Base-by-base conservation (phyloP, 2,329 filamentous ascomycete species). In the Furcasterigmium furcatum region DNA sequence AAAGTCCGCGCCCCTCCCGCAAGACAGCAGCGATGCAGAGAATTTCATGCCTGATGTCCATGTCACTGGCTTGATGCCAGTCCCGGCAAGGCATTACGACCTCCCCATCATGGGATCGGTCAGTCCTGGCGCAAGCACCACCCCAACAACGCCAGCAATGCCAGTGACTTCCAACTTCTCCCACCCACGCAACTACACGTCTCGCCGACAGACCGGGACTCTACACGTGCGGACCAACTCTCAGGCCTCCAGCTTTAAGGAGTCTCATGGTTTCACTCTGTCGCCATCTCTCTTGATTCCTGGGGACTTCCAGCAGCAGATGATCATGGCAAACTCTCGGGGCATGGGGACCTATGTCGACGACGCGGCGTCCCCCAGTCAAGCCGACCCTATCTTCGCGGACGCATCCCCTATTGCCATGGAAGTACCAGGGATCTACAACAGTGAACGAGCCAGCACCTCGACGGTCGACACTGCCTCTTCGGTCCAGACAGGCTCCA, bases 201-300 rank as follows among this genome's bases (percentile, higher is more conserved):
- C 45, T 18, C 51, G 48, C 38, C 44, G 48, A 50, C 58, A 58
- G 32, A 41, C 49, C 35, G 51, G 44, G 7, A 50, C 55, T 53
- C 51, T 61, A 49, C 66, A 71, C 45, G 58, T 60, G 32, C 68
- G 69, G 41, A 68, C 61, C 25, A 62, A 64, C 21, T 79, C 80
- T 4, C 68, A 71, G 13, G 68, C 71, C 1, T 76, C 73, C 3
- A 80, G 72, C 56, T 82, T 79, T 58, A 76, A 74, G 53, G 80
- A 84, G 58, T 74, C 73, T 0, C 76, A 82, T 46, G 77, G 76
- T 13, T 82, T 83, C 56, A 72, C 68, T 35, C 61, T 84, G 27
- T 84, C 81, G 8, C 81, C 82, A 0, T 78, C 78, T 4, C 67
- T 85, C n/a, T 68, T 85, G 41, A 81, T 85, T 44, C 80, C 82